Evolutionary conservation across 192 early-diverging fungal genomes (phyloP).

Genomic region (Coemansia sp.): DNA sequence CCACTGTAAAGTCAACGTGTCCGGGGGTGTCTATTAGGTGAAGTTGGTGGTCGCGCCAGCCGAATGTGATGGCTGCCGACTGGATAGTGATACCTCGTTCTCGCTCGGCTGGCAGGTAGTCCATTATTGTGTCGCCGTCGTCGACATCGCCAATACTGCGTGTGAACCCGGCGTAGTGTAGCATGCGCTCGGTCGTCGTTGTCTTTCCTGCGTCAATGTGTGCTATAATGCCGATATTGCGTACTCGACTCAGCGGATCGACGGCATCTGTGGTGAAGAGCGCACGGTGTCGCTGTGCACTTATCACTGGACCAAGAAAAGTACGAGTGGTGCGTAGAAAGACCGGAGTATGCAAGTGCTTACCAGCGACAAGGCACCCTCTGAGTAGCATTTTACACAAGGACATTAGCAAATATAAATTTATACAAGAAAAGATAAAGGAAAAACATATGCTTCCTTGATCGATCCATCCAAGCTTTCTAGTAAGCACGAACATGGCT

Average conservation of each 20-base stretch:
- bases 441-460: background rate
- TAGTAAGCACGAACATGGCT: background rate
- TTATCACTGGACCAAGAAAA: background rate
- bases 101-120: slow-evolving; percentile 86
- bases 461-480: background rate
- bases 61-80: slow-evolving; percentile 90
- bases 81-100: slow-evolving; percentile 95
- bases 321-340: background rate
- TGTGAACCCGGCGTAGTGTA: slow-evolving; percentile 93
- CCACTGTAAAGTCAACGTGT: slow-evolving; percentile 95
- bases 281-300: background rate
- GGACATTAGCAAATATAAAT: background rate
- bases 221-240: slow-evolving; percentile 95
- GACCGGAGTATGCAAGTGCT: background rate
- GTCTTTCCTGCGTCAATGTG: slow-evolving; percentile 98
- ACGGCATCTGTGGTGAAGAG: background rate
- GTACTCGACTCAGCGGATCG: slow-evolving; percentile 36
- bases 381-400: slow-evolving; percentile 3
- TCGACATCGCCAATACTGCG: slow-evolving; percentile 91
- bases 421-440: background rate
- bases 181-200: slow-evolving; percentile 97
- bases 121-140: slow-evolving; percentile 92
- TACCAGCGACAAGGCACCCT: background rate
- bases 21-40: slow-evolving; percentile 97
- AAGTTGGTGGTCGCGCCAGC: slow-evolving; percentile 71